phyloP scores from a whole-genome alignment of 2,329 filamentous ascomycete genomes.

The Onygenales sp. region DNA sequence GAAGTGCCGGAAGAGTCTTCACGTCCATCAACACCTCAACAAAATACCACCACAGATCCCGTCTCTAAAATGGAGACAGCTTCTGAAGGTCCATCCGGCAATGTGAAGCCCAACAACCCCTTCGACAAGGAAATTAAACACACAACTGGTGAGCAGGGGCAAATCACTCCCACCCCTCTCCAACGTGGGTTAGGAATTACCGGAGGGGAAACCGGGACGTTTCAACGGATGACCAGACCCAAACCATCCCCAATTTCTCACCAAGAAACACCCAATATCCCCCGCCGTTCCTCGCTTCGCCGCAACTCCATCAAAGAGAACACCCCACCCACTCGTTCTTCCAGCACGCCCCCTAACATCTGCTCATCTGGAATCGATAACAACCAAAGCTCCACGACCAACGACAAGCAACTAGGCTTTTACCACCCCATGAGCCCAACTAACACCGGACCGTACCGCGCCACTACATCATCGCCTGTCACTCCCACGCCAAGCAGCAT shows the following conservation, averaged over 20 bases:
- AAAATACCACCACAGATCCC: not conserved
- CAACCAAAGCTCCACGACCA: too few relatives aligned
- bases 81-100: not conserved
- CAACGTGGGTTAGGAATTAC: not conserved
- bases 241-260: not conserved
- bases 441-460: not conserved
- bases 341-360: not conserved
- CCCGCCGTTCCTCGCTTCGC: not conserved
- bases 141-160: not conserved
- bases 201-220: not conserved
- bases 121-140: not conserved
- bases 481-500: not conserved
- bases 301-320: not conserved
- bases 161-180: not conserved
- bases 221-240: not conserved
- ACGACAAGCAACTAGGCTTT: too few relatives aligned
- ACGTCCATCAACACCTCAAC: not conserved
- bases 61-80: not conserved
- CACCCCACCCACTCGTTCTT: not conserved
- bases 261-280: not conserved
- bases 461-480: not conserved
- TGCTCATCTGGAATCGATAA: too few relatives aligned
- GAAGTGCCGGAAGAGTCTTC: constrained; percentile 26
- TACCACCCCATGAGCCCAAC: not conserved
- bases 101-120: not conserved